Conservation (phyloP, 1,284 basidiomycete genomes). For the Salmacisia buchloeana region DNA sequence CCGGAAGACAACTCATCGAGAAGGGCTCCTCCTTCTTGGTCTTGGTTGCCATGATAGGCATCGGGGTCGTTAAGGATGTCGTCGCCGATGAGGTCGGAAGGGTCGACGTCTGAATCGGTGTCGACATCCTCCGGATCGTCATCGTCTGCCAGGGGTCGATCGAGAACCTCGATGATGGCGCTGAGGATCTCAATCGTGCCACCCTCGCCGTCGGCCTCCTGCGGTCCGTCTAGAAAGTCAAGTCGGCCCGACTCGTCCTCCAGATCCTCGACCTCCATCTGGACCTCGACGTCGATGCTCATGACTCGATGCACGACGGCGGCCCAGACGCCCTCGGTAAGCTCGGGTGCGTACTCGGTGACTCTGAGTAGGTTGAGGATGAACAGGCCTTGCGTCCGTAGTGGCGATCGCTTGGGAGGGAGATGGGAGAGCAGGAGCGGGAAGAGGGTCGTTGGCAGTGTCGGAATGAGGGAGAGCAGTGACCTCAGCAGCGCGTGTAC, state of each 20-base stretch:
- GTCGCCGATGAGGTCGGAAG: constrained; percentile 70
- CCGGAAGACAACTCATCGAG: constrained; percentile 54
- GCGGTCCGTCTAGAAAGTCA: constrained; percentile 30
- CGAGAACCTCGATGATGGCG: constrained; percentile 53
- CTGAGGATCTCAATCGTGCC: constrained; percentile 33
- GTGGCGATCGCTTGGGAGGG: constrained; percentile 85
- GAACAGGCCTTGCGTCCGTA: constrained; percentile 77
- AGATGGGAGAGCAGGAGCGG: constrained; percentile 78
- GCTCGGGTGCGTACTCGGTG: constrained; percentile 81
- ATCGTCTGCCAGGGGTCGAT: constrained; percentile 41
- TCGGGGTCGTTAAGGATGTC: constrained; percentile 55
- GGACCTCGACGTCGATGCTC: constrained; percentile 95
- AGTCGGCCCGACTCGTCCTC: constrained; percentile 62
- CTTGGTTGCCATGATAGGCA: constrained; percentile 47
- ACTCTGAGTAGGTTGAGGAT: constrained; percentile 82
- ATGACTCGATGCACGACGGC: constrained; percentile 85
- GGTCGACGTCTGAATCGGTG: constrained; percentile 66
- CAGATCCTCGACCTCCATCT: constrained; percentile 86
- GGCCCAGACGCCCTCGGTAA: constrained; percentile 75
- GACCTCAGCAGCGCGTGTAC: constrained; percentile 78
- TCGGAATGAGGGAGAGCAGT: constrained; percentile 72
- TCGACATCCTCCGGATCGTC: constrained; percentile 55
- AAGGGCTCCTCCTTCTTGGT: constrained; percentile 53
- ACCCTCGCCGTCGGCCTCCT: constrained; percentile 25
- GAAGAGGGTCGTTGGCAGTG: constrained; percentile 57